These are phyloP conservation scores for Cytospora leucostoma DNA, from an alignment of 2,329 filamentous ascomycete species.

Conservation along the genomic window DNA sequence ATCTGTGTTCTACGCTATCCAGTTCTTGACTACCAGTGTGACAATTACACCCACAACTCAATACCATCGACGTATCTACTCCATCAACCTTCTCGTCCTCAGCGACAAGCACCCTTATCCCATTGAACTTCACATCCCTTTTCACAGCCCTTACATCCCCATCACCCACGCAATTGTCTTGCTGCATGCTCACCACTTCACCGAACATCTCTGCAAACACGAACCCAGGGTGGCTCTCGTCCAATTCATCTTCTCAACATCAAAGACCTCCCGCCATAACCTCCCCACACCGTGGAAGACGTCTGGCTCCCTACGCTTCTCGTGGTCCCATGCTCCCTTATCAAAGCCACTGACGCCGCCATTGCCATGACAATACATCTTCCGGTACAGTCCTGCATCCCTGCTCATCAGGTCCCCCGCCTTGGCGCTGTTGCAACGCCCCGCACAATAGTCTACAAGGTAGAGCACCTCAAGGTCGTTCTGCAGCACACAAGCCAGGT, in stretches of 20 bases:
- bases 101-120: constrained; percentile 23
- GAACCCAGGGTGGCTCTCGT: constrained; percentile 34
- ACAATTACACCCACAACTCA: constrained; percentile 1
- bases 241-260: constrained; percentile 37
- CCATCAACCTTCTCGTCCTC: constrained; percentile 14
- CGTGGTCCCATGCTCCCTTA: constrained; percentile 22
- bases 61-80: neutral
- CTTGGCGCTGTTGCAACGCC: constrained; percentile 1
- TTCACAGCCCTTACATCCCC: constrained; percentile 36
- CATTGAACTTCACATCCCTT: constrained; percentile 15
- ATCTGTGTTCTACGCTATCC: too few species aligned
- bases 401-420: constrained; percentile 27
- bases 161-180: constrained; percentile 32
- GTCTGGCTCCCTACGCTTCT: constrained; percentile 31
- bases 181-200: constrained; percentile 37
- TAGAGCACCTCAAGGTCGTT: constrained; percentile 28
- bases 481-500: constrained; percentile 27
- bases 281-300: constrained; percentile 36
- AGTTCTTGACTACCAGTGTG: neutral
- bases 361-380: constrained; percentile 20
- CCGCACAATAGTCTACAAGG: constrained; percentile 26
- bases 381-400: constrained; percentile 31
- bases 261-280: constrained; percentile 38
- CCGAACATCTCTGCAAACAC: constrained; percentile 36
- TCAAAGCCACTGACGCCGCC: constrained; percentile 15